phyloP scores from a whole-genome alignment of 495 filamentous ascomycete genomes.

The Annulohypoxylon nitens region DNA sequence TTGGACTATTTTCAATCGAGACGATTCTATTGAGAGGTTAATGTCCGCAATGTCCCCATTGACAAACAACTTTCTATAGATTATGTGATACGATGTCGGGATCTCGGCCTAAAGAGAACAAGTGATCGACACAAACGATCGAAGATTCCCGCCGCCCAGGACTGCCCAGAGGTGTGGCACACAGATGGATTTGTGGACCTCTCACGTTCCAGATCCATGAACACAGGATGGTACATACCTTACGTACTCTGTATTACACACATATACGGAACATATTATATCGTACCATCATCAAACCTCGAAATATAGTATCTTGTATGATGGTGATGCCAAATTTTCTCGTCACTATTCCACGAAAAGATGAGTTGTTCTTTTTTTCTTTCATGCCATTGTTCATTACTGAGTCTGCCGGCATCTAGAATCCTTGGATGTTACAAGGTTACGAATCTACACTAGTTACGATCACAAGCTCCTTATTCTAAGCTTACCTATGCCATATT shows the following conservation, averaged over 20 bases:
- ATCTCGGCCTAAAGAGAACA: conserved; percentile 45
- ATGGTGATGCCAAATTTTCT: neutral
- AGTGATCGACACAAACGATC: conserved; percentile 46
- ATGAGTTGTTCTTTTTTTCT: neutral
- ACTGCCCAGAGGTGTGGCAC: conserved; percentile 38
- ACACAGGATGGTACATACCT: conserved; percentile 1
- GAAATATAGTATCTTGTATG: conserved; percentile 2
- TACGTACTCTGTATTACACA: conserved; percentile 12
- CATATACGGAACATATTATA: conserved; percentile 1
- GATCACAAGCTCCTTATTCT: conserved; percentile 28
- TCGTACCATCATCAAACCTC: neutral
- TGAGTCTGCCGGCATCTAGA: neutral
- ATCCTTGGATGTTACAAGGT: conserved; percentile 4
- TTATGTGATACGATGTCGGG: conserved; percentile 21
- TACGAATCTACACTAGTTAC: conserved; percentile 24
- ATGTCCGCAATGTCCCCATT: neutral
- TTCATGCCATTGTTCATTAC: neutral
- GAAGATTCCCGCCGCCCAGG: conserved; percentile 40
- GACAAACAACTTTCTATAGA: conserved; percentile 19
- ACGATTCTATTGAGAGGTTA: conserved; percentile 22
- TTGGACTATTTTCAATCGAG: conserved; percentile 24
- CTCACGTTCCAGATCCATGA: conserved; percentile 37
- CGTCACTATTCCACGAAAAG: neutral
- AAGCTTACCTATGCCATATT: conserved; percentile 34
- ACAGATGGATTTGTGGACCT: conserved; percentile 37